Conservation (phyloP, 2,329 filamentous ascomycete species). For the Fusarium scirpi region DNA sequence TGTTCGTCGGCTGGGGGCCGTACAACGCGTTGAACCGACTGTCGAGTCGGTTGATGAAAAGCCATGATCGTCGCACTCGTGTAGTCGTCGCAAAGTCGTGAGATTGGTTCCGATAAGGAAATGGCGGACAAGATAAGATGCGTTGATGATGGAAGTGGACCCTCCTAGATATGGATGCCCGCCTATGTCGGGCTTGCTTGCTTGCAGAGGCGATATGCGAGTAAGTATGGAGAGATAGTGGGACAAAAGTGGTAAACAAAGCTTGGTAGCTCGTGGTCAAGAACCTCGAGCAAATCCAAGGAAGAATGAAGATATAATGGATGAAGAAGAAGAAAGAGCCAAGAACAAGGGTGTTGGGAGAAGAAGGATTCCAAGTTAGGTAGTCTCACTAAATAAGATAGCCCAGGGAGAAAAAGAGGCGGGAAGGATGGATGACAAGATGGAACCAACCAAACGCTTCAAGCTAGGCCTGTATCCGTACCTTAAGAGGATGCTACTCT, state of each 20-base stretch:
- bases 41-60: conserved; percentile 70
- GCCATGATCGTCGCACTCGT: conserved; percentile 58
- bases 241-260: conserved; percentile 6
- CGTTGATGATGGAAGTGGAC: conserved; percentile 44
- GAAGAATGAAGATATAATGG: not conserved
- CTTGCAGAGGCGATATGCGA: conserved; percentile 36
- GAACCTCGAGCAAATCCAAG: conserved; percentile 17
- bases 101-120: conserved; percentile 41
- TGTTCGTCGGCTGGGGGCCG: conserved; percentile 57
- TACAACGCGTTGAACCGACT: conserved; percentile 62
- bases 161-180: conserved; percentile 28
- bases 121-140: conserved; percentile 44
- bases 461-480: conserved; percentile 34
- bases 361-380: conserved; percentile 11
- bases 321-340: conserved; percentile 12
- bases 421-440: conserved; percentile 20
- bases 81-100: conserved; percentile 20
- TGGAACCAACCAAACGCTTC: conserved; percentile 21
- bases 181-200: conserved; percentile 35
- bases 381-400: conserved; percentile 25
- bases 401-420: conserved; percentile 22
- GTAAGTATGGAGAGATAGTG: not conserved
- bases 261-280: conserved; percentile 16
- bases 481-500: conserved; percentile 38
- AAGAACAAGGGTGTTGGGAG: conserved; percentile 12